A percentile compares a stretch with the other conserved stretches of the same genome.
Conservation (phyloP, 1,284 basidiomycete genomes). For the Cutaneotrichosporon dermatis region DNA sequence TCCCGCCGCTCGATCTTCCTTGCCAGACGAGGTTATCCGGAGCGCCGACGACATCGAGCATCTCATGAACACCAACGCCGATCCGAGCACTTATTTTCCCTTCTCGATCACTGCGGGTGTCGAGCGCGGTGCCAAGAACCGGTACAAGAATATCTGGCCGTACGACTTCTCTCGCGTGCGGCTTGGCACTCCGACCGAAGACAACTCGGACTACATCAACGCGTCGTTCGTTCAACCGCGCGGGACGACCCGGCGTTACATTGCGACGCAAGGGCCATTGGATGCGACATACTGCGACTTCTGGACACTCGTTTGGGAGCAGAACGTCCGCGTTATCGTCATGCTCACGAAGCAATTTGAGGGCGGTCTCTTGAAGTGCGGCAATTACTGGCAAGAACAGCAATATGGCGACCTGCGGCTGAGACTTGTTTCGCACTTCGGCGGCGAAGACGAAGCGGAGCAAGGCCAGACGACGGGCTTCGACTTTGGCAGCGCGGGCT, state of each 20-base stretch:
- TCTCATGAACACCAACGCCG: slow-evolving; percentile 15
- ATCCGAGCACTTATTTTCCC: slow-evolving; percentile 55
- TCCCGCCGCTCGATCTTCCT: not conserved
- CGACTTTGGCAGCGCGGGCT: slow-evolving; percentile 40
- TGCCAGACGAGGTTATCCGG: slow-evolving; percentile 1
- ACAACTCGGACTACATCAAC: slow-evolving; percentile 85
- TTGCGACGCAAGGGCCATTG: slow-evolving; percentile 93
- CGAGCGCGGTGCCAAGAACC: slow-evolving; percentile 90
- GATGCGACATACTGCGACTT: slow-evolving; percentile 87
- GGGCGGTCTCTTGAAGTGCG: slow-evolving; percentile 82
- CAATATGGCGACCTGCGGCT: slow-evolving; percentile 67
- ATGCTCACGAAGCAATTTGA: slow-evolving; percentile 90
- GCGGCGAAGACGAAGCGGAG: slow-evolving; percentile 47
- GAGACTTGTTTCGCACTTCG: slow-evolving; percentile 60
- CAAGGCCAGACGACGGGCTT: slow-evolving; percentile 37
- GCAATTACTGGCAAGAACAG: slow-evolving; percentile 77
- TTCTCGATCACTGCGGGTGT: slow-evolving; percentile 94
- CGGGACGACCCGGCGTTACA: slow-evolving; percentile 74
- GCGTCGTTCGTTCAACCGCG: slow-evolving; percentile 84
- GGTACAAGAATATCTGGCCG: slow-evolving; percentile 89
- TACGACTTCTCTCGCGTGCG: slow-evolving; percentile 75
- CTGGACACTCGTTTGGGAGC: slow-evolving; percentile 68
- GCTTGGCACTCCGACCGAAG: slow-evolving; percentile 54
- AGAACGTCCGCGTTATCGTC: slow-evolving; percentile 55
- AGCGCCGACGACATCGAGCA: slow-evolving; percentile 25